Base-by-base conservation (phyloP, 1,284 basidiomycete species). In the Lentinula novae-zelandiae region DNA sequence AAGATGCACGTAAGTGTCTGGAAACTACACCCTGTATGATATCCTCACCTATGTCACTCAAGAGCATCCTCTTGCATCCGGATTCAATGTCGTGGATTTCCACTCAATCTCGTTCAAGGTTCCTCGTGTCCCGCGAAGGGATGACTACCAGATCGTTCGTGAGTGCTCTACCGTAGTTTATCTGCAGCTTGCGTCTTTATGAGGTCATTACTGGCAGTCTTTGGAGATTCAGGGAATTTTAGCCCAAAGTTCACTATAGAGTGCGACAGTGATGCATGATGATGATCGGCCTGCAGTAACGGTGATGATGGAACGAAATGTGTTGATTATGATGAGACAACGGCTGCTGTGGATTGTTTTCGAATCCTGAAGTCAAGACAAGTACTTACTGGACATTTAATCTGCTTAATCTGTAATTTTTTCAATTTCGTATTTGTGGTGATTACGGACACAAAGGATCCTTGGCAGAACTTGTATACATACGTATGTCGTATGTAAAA, bases 161-260 rank as follows among this genome's bases (percentile, higher is more conserved):
- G 62, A 71, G 78, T 76, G 9, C 27, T 12, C 9, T 22, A 57
- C 20, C 27, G 27, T 27, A 8, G n/a, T 7, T 22, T 20, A 33
- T 20, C n/a, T 40, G 2, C 27, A 15, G 12, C 48, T 51, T 13
- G 50, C n/a, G 20, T 33, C 31, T 57, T 57, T 15, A 15, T 6
- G 40, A 44, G 40, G 50, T 49, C 27, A 27, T 27, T 27, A 27
- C 27, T 57, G 33, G 50, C 62, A 81, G 80, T 83, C 27, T 78
- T 82, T 56, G 81, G 82, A 5, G 80, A 83, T 64, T 81, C 80
- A 20, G 82, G 81, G 42, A 82, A 82, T 69, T 69, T 67, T 27
- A 73, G 76, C 54, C 65, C 67, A 31, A 60, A 64, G 39, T 80
- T 80, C 49, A 50, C 49, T 33, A 50, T 50, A 5, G 12, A 50